Base-by-base conservation (phyloP, 2,329 filamentous ascomycete genomes). In the Aspergillus fischeri region DNA sequence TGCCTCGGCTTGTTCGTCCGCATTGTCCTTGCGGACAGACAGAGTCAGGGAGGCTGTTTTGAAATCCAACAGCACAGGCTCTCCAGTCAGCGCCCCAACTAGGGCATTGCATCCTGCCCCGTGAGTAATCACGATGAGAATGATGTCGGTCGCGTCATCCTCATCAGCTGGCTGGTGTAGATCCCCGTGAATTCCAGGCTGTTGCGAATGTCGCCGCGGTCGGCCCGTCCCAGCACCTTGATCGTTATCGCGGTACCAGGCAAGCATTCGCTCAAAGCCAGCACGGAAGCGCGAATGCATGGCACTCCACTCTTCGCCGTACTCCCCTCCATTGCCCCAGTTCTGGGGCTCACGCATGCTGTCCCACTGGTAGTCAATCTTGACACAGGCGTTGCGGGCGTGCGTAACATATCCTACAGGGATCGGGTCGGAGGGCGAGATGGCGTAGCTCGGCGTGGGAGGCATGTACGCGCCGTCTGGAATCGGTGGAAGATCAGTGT, bases 281-380 rank as follows among this genome's bases (percentile, higher is more conserved):
- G 81, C 84, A 41, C 92, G 84, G 67, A 97, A 96, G 24, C 94
- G 85, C 70, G 87, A 88, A 74, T 99, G 94, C 94, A 99, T 97
- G 3, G 86, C 81, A 29, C 91, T 89, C 94, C 94, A 99, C 74
- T 97, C 94, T 74, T 99, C 94, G 1, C 91, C 92, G 65, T 91
- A 90, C 47, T 88, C 83, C 42, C 93, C 94, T 9, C 93, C 93
- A 66, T 91, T 87, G 6, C 92, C 93, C 89, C 94, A 97, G 60
- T 87, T 81, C 47, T 91, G 81, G 0, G 90, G 86, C 2, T 83
- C 78, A 14, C 89, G 83, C 81, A 92, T 93, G 58, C 92, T 97
- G 69, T 99, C 92, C 93, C 94, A 99, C 66, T 93, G 89, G 67
- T 91, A 95, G 73, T 99, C 94, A n/a, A 97, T 82, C 52, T 89